Evolutionary conservation across 1,139 yeast genomes (phyloP).

Genomic region (Lodderomyces theae): DNA sequence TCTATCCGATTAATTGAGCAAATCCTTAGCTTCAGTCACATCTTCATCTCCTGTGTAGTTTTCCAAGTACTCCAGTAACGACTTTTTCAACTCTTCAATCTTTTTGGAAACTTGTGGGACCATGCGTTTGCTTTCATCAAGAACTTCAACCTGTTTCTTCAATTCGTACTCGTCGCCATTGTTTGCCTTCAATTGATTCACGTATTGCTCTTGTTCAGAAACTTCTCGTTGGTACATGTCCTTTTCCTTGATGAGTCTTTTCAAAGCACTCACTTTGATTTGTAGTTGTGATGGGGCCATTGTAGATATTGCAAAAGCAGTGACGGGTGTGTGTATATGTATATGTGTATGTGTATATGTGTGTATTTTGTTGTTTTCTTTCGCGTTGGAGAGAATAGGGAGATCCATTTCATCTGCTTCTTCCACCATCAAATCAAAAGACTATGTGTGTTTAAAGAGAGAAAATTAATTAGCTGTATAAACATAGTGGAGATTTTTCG

Average conservation of each 20-base stretch:
- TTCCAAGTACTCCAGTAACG: conserved; percentile 33
- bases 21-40: conserved; percentile 36
- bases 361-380: conserved; percentile 1
- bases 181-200: conserved; percentile 39
- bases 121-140: conserved; percentile 67
- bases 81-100: conserved; percentile 47
- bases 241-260: conserved; percentile 73
- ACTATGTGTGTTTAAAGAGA: neutral
- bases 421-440: no score
- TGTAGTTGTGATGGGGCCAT: conserved; percentile 80
- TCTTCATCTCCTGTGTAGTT: conserved; percentile 51
- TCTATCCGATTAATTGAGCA: conserved; percentile 9
- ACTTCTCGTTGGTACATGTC: conserved; percentile 62
- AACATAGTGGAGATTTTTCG: conserved; percentile 14
- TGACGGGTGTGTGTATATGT: no score
- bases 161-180: conserved; percentile 67
- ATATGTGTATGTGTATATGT: no score
- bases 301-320: no score
- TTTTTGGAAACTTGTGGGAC: conserved; percentile 59
- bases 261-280: conserved; percentile 73
- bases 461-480: conserved; percentile 11
- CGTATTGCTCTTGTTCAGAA: conserved; percentile 54
- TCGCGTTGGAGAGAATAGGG: neutral
- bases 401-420: no score
- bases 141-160: conserved; percentile 61